A percentile compares a stretch with the other conserved stretches of the same genome.
These are phyloP conservation scores for Russula ochroleuca DNA, from an alignment of 768 basidiomycete species.

Conservation along the genomic window DNA sequence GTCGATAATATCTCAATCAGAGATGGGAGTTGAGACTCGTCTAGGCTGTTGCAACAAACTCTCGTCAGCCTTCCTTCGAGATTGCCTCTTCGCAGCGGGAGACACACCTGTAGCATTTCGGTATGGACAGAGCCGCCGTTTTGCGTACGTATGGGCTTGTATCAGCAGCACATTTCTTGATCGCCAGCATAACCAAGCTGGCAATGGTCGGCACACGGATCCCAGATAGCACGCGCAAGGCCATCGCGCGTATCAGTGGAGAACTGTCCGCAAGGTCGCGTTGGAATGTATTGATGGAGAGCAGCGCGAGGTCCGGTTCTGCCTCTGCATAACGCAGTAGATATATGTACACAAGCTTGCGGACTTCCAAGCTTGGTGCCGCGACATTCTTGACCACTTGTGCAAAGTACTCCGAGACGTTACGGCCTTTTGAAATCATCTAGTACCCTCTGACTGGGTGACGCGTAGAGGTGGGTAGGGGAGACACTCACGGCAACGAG, in stretches of 20 bases:
- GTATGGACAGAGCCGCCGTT: conserved; percentile 84
- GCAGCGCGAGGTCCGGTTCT: conserved; percentile 89
- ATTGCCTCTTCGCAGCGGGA: conserved; percentile 17
- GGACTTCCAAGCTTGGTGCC: conserved; percentile 85
- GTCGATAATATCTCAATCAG: conserved; percentile 64
- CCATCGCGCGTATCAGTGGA: conserved; percentile 95
- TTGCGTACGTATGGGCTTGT: conserved; percentile 93
- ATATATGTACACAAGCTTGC: conserved; percentile 98
- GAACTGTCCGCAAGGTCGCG: conserved; percentile 90
- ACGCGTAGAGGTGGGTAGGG: background rate
- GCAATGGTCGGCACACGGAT: conserved; percentile 89
- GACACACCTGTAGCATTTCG: conserved; percentile 73
- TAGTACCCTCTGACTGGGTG: conserved; percentile 33
- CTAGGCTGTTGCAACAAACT: conserved; percentile 52
- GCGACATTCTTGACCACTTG: conserved; percentile 97
- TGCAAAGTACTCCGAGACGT: conserved; percentile 91
- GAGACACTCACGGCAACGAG: conserved; percentile 74
- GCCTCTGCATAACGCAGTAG: conserved; percentile 88
- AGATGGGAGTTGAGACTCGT: conserved; percentile 63
- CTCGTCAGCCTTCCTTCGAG: background rate
- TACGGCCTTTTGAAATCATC: conserved; percentile 90
- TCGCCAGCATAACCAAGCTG: conserved; percentile 76
- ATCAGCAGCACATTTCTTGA: conserved; percentile 90
- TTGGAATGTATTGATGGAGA: conserved; percentile 98
- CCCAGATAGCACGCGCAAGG: conserved; percentile 85